phyloP scores from a whole-genome alignment of 164 flowering plant species.

The Dillenia suffruticosa region DNA sequence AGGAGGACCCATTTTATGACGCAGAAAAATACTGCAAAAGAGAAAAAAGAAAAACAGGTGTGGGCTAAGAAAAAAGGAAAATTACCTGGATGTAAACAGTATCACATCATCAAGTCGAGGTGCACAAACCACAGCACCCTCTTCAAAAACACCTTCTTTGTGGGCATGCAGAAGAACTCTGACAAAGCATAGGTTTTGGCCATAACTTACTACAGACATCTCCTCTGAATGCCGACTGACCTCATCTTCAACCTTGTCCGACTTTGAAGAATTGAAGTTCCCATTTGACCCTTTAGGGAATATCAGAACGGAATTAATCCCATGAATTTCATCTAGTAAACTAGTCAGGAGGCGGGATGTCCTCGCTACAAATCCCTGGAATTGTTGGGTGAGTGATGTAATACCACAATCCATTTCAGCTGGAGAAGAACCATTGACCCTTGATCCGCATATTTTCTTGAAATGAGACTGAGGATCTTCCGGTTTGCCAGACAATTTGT shows the following conservation, averaged over 20 bases:
- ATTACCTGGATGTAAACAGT: constrained; percentile 56
- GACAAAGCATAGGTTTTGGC: constrained; percentile 44
- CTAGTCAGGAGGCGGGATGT: constrained; percentile 32
- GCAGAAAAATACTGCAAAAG: not conserved
- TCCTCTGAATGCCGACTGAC: constrained; percentile 15
- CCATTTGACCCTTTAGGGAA: constrained; percentile 36
- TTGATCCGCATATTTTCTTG: constrained; percentile 7
- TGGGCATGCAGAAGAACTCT: constrained; percentile 68
- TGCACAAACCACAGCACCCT: constrained; percentile 85
- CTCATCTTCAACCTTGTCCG: constrained; percentile 25
- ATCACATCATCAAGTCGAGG: constrained; percentile 56
- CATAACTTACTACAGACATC: constrained; percentile 3
- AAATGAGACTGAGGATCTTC: constrained; percentile 4
- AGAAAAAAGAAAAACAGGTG: not conserved
- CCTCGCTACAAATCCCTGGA: constrained; percentile 52
- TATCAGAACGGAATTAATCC: constrained; percentile 29
- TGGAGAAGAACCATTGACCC: constrained; percentile 2
- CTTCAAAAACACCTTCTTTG: constrained; percentile 80
- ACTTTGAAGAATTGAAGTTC: constrained; percentile 15
- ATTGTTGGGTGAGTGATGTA: constrained; percentile 10
- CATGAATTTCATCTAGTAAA: constrained; percentile 33
- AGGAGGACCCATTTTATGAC: too few relatives aligned
- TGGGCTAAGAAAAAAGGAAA: not conserved
- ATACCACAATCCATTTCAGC: constrained; percentile 3
- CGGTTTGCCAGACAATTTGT: constrained; percentile 2